Base-by-base conservation (phyloP, 2,329 filamentous ascomycete genomes). In the Paecilomyces sp. region DNA sequence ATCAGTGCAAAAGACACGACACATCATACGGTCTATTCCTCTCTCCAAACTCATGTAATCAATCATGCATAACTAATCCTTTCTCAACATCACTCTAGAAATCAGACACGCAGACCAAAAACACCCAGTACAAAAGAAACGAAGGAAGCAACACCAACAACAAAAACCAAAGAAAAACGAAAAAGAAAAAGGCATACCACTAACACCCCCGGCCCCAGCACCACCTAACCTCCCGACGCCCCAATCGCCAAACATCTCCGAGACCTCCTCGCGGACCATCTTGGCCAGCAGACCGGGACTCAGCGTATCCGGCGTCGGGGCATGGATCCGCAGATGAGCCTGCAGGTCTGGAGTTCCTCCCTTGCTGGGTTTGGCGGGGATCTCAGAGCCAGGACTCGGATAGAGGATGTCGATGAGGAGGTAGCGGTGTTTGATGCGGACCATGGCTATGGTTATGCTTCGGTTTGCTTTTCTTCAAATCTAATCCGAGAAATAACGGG, bases 391-490 rank as follows among this genome's bases (percentile, higher is more conserved):
- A 18, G 68, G 65, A 6, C 86, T 82, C 0, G 92, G 91, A 69
- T 97, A 97, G 54, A 97, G 82, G 65, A 97, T 92, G 72, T 96
- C 91, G 63, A 97, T 85, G n/a, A 97, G 86, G 18, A 99, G 84
- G 74, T 99, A 99, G 68, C 94, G 88, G 75, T 96, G 89, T 77
- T 99, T 99, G 66, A 97, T 85, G 71, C 94, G 91, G 61, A 99
- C 94, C 94, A 99, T 97, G 3, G 25, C 3, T 28, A 28, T 28
- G 25, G 34, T 4, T 24, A 22, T 56, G 9, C 7, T 36, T 57
- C 61, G 22, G 54, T 30, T 57, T 34, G n/a, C 25, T 12, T 53
- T 53, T 2, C 33, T 13, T 51, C 22, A 2, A 22, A 22, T 22
- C 22, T 2, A 22, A 22, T 22, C 22, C 22, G 22, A 22, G 22